Evolutionary conservation across 768 basidiomycete species (phyloP).

Genomic region (Boletus pseudopeckii): DNA sequence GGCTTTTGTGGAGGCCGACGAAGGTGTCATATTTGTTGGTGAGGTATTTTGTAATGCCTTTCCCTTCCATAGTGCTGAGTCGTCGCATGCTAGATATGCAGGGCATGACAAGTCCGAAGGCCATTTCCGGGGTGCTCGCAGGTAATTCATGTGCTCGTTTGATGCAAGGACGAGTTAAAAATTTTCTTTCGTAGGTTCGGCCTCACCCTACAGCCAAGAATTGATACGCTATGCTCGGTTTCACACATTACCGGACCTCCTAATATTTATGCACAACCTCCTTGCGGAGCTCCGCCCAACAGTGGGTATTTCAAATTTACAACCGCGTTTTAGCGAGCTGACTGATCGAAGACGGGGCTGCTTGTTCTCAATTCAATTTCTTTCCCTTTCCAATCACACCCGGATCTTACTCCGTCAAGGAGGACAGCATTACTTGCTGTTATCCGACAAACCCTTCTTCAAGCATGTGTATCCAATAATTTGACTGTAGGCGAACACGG

Average conservation of each 20-base stretch:
- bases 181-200: conserved; percentile 37
- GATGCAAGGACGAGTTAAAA: conserved; percentile 5
- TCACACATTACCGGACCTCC: conserved; percentile 49
- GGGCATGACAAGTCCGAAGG: conserved; percentile 41
- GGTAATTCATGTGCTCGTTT: conserved; percentile 18
- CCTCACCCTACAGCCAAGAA: conserved; percentile 30
- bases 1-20: conserved; percentile 44
- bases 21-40: conserved; percentile 68
- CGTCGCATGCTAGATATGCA: conserved; percentile 41
- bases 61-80: conserved; percentile 1
- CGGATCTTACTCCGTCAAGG: conserved; percentile 36
- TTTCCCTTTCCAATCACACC: conserved; percentile 57
- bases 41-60: conserved; percentile 12
- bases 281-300: conserved; percentile 45
- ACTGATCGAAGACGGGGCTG: conserved; percentile 42
- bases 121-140: conserved; percentile 31
- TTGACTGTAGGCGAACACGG: conserved; percentile 42
- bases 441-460: conserved; percentile 52
- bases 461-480: conserved; percentile 43
- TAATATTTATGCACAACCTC: conserved; percentile 58
- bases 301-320: conserved; percentile 35
- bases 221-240: conserved; percentile 31
- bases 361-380: conserved; percentile 67
- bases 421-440: conserved; percentile 46
- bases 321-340: conserved; percentile 5